Base-by-base conservation (phyloP, 1,284 basidiomycete genomes). In the Cryptococcus sp. region DNA sequence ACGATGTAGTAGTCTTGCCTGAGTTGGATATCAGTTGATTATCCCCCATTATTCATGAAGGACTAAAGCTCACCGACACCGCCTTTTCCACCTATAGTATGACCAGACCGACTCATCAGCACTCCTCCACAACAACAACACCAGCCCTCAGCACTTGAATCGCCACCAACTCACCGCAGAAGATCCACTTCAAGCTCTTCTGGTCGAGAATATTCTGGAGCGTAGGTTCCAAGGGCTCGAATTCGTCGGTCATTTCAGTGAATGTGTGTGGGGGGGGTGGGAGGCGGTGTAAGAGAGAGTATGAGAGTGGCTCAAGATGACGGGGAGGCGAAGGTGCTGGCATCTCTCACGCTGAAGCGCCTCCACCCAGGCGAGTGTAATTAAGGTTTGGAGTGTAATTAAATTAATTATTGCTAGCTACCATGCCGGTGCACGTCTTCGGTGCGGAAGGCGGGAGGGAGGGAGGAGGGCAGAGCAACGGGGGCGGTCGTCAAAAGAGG, bases 1-100 rank as follows among this genome's bases (percentile, higher is more conserved):
- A 96, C 23, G 91, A 93, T 2, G 93, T 95, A 0, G 93, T 96
- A 0, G 93, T 97, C 82, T 96, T 96, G 53, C 92, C 91, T 89
- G 71, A 50, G 52, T n/a, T 37, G 51, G 16, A 23, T 46, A 13
- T 52, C 33, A 42, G 38, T 8, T 43, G 23, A 44, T 9, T 13
- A 9, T 18, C 28, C 15, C 12, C 46, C 18, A n/a, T n/a, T 28
- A 4, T 11, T 23, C 33, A 15, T 35, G 18, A 12, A 38, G 33
- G 47, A 3, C n/a, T 4, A 4, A 23, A 37, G 63, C 89, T 79
- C 77, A 87, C 90, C 91, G 66, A 95, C 91, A 80, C 91, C 91
- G 76, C 91, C 91, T 82, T 94, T 95, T 58, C 91, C 91, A 81
- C 91, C 91, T 94, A 69, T 11, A 64, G 20, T 33, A 8, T 2